Evolutionary conservation across 768 basidiomycete genomes (phyloP).

Genomic region (Chalciporus chontae): DNA sequence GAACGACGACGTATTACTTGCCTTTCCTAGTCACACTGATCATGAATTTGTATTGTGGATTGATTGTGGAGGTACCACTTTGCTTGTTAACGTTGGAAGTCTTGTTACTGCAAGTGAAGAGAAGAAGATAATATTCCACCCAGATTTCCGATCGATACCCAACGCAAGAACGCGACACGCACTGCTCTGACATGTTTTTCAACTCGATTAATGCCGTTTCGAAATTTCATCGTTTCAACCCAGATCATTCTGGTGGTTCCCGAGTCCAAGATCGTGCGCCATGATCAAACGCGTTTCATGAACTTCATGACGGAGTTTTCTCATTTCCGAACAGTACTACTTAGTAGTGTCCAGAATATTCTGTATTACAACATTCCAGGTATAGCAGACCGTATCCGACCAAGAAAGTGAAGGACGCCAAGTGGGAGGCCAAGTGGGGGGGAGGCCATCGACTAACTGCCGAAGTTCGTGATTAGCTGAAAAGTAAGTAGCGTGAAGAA

Average conservation of each 20-base stretch:
- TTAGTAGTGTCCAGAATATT: conserved; percentile 25
- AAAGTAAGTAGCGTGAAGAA: conserved; percentile 23
- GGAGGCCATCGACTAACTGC: conserved; percentile 13
- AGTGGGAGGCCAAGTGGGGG: not conserved
- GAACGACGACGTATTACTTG: not conserved
- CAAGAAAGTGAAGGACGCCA: conserved; percentile 20
- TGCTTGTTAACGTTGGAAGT: not conserved
- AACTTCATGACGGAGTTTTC: not conserved
- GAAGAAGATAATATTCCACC: not conserved
- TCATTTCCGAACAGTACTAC: conserved; percentile 14
- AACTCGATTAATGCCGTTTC: conserved; percentile 5
- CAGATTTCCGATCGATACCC: conserved; percentile 8
- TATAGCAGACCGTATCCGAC: conserved; percentile 33
- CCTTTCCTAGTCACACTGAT: conserved; percentile 8
- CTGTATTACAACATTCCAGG: conserved; percentile 38
- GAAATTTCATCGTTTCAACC: conserved; percentile 11
- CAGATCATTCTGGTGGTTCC: not conserved
- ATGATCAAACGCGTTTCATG: not conserved
- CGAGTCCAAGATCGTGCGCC: not conserved
- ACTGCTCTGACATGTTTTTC: not conserved
- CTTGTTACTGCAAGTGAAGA: not conserved
- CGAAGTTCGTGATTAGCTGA: conserved; percentile 23
- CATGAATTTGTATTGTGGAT: conserved; percentile 15
- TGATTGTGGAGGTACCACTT: conserved; percentile 1
- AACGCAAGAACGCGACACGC: not conserved